phyloP scores from a whole-genome alignment of 352 stramenopile genomes.

The Phytopythium sindhum region DNA sequence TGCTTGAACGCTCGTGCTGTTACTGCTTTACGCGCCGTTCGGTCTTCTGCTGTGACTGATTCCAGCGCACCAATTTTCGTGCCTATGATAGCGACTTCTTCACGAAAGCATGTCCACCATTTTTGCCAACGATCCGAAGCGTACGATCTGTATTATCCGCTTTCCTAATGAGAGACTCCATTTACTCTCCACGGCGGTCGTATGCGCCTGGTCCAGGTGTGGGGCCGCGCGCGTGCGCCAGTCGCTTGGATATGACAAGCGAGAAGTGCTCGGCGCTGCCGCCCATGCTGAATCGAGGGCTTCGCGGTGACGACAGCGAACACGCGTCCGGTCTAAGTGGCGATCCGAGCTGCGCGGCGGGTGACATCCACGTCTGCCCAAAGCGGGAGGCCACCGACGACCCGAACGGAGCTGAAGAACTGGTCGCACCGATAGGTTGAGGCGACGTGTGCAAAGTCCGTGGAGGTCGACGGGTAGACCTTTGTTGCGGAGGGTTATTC shows the following conservation, averaged over 20 bases:
- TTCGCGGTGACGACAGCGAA: background rate
- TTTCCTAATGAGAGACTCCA: background rate
- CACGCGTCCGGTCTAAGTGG: background rate
- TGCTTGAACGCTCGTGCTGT: too few species aligned
- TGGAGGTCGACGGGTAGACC: background rate
- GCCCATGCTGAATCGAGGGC: slow-evolving; percentile 20
- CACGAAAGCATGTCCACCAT: too few species aligned
- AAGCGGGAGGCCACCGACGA: slow-evolving; percentile 33
- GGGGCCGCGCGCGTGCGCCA: slow-evolving; percentile 19
- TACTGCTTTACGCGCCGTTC: slow-evolving; percentile 58
- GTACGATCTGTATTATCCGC: background rate
- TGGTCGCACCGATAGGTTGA: background rate
- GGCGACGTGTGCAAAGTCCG: background rate
- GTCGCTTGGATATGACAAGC: slow-evolving; percentile 20
- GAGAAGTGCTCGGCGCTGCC: slow-evolving; percentile 37
- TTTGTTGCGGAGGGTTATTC: background rate
- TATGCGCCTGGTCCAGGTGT: slow-evolving; percentile 35
- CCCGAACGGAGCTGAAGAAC: slow-evolving; percentile 18
- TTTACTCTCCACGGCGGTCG: slow-evolving; percentile 28
- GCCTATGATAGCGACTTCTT: too few species aligned
- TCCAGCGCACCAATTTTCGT: too few species aligned
- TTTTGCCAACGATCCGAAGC: background rate
- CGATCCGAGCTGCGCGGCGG: background rate
- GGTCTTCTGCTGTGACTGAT: slow-evolving; percentile 44
- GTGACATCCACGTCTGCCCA: background rate